Conservation (phyloP, 2,329 filamentous ascomycete genomes). For the Hysterium pulicare region DNA sequence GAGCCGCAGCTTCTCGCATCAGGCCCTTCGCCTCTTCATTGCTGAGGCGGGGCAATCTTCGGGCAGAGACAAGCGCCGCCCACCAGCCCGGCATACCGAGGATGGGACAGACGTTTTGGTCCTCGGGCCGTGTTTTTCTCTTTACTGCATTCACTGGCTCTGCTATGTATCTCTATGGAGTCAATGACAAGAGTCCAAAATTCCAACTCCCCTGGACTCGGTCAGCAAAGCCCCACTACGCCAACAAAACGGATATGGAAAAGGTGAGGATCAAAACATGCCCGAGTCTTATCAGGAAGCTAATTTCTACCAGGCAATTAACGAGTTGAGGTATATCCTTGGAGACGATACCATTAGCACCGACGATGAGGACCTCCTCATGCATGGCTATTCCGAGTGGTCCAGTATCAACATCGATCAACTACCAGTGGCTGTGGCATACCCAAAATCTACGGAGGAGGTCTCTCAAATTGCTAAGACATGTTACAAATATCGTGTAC, state of each 20-base stretch:
- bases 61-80: conserved; percentile 23
- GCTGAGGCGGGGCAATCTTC: conserved; percentile 22
- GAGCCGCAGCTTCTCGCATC: conserved; percentile 24
- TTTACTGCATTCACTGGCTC: conserved; percentile 50
- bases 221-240: conserved; percentile 43
- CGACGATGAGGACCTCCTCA: conserved; percentile 61
- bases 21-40: conserved; percentile 26
- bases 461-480: conserved; percentile 64
- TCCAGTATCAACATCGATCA: conserved; percentile 63
- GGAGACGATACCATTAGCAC: conserved; percentile 61
- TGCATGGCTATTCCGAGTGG: conserved; percentile 69
- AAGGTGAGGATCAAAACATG: conserved; percentile 31
- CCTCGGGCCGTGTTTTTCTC: conserved; percentile 46
- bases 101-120: conserved; percentile 41
- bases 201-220: conserved; percentile 25
- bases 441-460: conserved; percentile 62
- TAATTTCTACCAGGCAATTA: conserved; percentile 48
- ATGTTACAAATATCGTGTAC: conserved; percentile 75
- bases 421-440: conserved; percentile 63
- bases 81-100: conserved; percentile 20
- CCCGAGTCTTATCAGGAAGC: neutral
- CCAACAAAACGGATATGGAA: conserved; percentile 50
- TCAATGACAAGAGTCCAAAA: conserved; percentile 35
- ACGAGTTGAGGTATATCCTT: conserved; percentile 50
- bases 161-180: conserved; percentile 51